Percentiles rank a stretch among this genome's conserved stretches.
These are phyloP conservation scores for Olyra latifolia DNA, from an alignment of 176 grass and related monocot species.

Conservation along the genomic window DNA sequence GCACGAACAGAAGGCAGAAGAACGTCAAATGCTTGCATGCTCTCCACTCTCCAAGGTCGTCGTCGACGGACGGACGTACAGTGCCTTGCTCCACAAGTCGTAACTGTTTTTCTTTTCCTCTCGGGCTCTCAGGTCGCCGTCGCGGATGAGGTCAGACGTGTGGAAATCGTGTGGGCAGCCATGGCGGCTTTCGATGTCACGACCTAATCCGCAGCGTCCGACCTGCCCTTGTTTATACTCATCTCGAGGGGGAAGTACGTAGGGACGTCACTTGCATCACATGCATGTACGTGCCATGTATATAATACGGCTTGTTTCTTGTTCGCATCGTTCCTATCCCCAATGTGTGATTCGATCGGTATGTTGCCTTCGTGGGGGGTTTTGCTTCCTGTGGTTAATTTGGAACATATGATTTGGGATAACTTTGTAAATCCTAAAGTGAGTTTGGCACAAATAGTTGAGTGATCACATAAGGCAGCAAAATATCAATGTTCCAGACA, in stretches of 20 bases:
- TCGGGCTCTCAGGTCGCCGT: background rate
- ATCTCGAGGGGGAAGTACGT: background rate
- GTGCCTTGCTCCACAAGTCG: background rate
- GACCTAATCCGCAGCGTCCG: background rate
- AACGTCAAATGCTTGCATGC: too few species aligned
- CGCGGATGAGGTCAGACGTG: conserved; percentile 13
- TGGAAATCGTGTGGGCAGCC: background rate
- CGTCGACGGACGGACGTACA: too few species aligned
- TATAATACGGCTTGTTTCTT: background rate
- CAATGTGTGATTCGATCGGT: background rate
- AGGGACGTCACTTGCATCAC: background rate
- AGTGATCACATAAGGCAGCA: too few species aligned
- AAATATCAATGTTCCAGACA: too few species aligned
- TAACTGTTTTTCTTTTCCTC: background rate
- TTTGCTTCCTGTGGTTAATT: background rate
- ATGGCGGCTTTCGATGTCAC: conserved; percentile 8
- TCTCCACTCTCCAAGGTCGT: too few species aligned
- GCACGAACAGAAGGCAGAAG: background rate
- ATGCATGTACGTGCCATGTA: background rate
- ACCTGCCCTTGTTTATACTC: background rate
- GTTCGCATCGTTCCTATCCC: background rate
- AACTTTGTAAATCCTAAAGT: too few species aligned
- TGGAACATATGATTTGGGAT: too few species aligned
- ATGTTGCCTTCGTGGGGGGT: background rate
- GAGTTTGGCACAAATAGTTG: too few species aligned